Conservation (phyloP, 371 early-diverging fungal species). For the Mortierella sp. region DNA sequence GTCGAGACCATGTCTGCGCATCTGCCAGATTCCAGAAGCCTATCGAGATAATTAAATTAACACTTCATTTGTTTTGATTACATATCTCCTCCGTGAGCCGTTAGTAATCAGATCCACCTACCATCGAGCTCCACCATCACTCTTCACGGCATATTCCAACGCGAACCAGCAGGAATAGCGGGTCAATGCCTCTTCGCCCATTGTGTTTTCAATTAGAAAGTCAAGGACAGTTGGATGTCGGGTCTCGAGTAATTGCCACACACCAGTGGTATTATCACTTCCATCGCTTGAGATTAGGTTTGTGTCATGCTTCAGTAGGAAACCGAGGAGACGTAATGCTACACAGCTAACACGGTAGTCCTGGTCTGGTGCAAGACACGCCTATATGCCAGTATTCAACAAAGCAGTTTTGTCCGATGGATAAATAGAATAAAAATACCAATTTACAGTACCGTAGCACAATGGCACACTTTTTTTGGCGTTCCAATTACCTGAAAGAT, state of each 20-base stretch:
- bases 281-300: not conserved
- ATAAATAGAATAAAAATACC: too few species aligned
- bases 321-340: slow-evolving; percentile 55
- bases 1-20: slow-evolving; percentile 32
- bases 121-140: slow-evolving; percentile 59
- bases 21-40: slow-evolving; percentile 32
- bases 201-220: slow-evolving; percentile 49
- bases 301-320: slow-evolving; percentile 45
- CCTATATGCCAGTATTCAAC: slow-evolving; percentile 16
- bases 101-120: slow-evolving; percentile 34
- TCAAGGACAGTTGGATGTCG: slow-evolving; percentile 32
- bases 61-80: not conserved
- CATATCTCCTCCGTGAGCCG: not conserved
- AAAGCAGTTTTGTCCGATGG: not conserved
- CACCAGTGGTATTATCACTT: not conserved
- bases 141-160: slow-evolving; percentile 37
- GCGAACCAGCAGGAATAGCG: slow-evolving; percentile 56
- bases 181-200: slow-evolving; percentile 50
- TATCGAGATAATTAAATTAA: not conserved
- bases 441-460: too few species aligned
- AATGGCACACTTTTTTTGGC: not conserved
- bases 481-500: slow-evolving; percentile 31
- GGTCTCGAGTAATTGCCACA: slow-evolving; percentile 37
- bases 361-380: slow-evolving; percentile 33
- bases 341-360: slow-evolving; percentile 58